Percentiles rank a stretch among this genome's conserved stretches.
phyloP scores from a whole-genome alignment of 1,284 basidiomycete species.

The Erythrobasidium hasegawianum region DNA sequence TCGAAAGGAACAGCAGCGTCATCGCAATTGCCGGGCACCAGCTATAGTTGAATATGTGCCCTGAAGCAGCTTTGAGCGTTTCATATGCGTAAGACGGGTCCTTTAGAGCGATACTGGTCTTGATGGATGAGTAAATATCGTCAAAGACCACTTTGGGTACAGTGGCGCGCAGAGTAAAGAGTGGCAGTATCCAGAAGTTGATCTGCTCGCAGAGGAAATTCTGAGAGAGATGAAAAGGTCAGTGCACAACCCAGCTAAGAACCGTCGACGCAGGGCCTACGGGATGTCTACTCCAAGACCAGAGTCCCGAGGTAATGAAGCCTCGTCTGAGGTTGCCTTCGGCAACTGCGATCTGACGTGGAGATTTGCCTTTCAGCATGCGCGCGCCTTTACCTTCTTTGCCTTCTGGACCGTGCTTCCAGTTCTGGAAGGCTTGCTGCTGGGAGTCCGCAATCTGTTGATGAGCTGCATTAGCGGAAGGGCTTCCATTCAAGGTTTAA shows the following conservation, averaged over 20 bases:
- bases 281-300: constrained; percentile 81
- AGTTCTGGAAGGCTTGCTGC: constrained; percentile 74
- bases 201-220: constrained; percentile 45
- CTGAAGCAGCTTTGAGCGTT: constrained; percentile 7
- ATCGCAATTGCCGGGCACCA: constrained; percentile 21
- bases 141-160: constrained; percentile 31
- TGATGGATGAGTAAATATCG: constrained; percentile 5
- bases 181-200: constrained; percentile 43
- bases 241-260: too few relatives aligned
- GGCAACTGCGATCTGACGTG: constrained; percentile 57
- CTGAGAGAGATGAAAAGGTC: too few relatives aligned
- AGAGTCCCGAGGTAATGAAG: constrained; percentile 78
- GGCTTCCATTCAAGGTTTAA: neutral
- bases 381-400: constrained; percentile 33
- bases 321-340: constrained; percentile 69
- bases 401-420: constrained; percentile 58
- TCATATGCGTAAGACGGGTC: constrained; percentile 10
- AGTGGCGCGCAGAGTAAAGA: constrained; percentile 39
- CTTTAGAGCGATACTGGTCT: constrained; percentile 14
- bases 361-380: constrained; percentile 45
- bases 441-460: constrained; percentile 71
- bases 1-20: constrained; percentile 28
- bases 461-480: neutral
- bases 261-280: too few relatives aligned
- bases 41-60: constrained; percentile 34